A percentile compares a stretch with the other conserved stretches of the same genome.
These are phyloP conservation scores for Alternaria panax DNA, from an alignment of 2,329 filamentous ascomycete species.

Conservation along the genomic window DNA sequence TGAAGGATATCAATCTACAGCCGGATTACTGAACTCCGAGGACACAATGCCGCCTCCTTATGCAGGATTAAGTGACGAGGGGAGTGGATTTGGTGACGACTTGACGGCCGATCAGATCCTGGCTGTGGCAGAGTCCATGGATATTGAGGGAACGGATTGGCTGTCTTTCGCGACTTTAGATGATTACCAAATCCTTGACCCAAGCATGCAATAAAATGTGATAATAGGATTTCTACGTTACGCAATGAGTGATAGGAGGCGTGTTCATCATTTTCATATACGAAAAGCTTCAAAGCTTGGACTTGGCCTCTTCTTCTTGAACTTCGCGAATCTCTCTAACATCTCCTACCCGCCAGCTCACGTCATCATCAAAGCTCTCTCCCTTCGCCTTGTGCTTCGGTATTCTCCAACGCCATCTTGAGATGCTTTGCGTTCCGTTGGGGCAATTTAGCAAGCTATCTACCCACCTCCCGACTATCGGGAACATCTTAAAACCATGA, in stretches of 20 bases:
- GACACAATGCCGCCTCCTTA: constrained; percentile 23
- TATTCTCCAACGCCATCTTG: constrained; percentile 63
- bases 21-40: background rate
- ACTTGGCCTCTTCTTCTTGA: constrained; percentile 12
- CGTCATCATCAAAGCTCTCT: constrained; percentile 54
- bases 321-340: constrained; percentile 34
- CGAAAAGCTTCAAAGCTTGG: constrained; percentile 26
- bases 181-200: constrained; percentile 40
- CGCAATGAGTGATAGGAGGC: background rate
- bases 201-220: constrained; percentile 2
- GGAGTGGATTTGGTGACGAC: constrained; percentile 45
- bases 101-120: constrained; percentile 58
- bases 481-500: constrained; percentile 70
- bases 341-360: constrained; percentile 58
- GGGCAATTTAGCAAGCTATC: constrained; percentile 53
- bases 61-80: constrained; percentile 29
- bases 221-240: background rate
- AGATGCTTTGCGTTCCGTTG: constrained; percentile 53
- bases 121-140: constrained; percentile 59
- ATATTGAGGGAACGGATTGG: constrained; percentile 55
- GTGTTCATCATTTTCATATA: background rate
- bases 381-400: constrained; percentile 33
- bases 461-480: constrained; percentile 65
- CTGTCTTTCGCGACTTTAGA: constrained; percentile 57
- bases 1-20: background rate